Conservation (phyloP, 2,329 filamentous ascomycete species). For the Rhexocercosporidium sp. region DNA sequence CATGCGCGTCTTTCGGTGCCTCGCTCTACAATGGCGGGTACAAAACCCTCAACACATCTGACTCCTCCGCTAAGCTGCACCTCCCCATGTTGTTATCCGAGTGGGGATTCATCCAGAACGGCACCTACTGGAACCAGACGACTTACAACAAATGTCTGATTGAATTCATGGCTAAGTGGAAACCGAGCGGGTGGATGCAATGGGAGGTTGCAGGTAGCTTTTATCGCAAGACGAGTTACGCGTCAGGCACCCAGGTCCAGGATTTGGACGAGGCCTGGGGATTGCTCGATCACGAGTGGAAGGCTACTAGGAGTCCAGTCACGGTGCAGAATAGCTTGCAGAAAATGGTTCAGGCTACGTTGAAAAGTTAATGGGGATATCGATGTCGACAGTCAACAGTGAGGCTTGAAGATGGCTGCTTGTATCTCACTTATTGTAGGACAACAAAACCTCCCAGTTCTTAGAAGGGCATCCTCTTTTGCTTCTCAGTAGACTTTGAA, state of each 20-base stretch:
- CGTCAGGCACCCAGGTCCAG: slow-evolving; percentile 49
- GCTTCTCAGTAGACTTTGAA: too few species aligned
- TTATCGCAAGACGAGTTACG: slow-evolving; percentile 47
- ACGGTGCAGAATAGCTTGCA: slow-evolving; percentile 6
- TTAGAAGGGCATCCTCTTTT: too few species aligned
- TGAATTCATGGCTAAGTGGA: slow-evolving; percentile 40
- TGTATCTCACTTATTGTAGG: too few species aligned
- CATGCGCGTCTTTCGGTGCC: slow-evolving; percentile 6
- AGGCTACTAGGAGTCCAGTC: slow-evolving; percentile 1
- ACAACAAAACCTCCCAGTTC: too few species aligned
- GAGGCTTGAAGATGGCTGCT: too few species aligned
- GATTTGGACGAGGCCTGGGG: slow-evolving; percentile 57
- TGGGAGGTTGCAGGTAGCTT: slow-evolving; percentile 64
- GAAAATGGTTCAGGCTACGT: slow-evolving; percentile 5
- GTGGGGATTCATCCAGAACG: slow-evolving; percentile 53
- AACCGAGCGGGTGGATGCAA: slow-evolving; percentile 58
- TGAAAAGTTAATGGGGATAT: not conserved
- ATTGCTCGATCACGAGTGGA: slow-evolving; percentile 8
- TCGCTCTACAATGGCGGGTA: slow-evolving; percentile 37
- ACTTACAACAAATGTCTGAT: slow-evolving; percentile 57
- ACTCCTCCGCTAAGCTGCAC: slow-evolving; percentile 45
- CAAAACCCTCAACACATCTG: slow-evolving; percentile 45
- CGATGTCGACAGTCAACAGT: not conserved
- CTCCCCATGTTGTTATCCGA: slow-evolving; percentile 48
- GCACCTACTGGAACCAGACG: slow-evolving; percentile 47